Percentiles rank a stretch among this genome's conserved stretches.
Evolutionary conservation across 2,329 filamentous ascomycete genomes (phyloP).

Genomic region (Salinomyces thailandicus): DNA sequence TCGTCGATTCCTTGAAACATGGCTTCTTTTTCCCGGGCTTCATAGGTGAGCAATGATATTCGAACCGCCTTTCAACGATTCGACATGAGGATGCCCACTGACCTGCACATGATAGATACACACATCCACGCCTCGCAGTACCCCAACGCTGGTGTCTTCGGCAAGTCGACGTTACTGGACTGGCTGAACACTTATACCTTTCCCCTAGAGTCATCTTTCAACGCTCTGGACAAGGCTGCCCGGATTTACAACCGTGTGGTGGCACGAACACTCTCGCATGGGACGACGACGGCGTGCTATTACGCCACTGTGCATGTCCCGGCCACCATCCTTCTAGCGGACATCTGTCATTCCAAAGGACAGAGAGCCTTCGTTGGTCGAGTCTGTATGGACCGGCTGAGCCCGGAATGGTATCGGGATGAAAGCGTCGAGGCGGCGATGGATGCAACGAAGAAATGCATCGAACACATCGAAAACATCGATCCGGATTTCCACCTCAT

Average conservation of each 20-base stretch:
- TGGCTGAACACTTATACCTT: conserved; percentile 96
- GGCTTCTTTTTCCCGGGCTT: conserved; percentile 81
- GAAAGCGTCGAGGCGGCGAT: conserved; percentile 53
- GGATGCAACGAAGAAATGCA: conserved; percentile 32
- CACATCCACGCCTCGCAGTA: conserved; percentile 95
- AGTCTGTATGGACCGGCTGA: conserved; percentile 80
- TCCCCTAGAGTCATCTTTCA: conserved; percentile 72
- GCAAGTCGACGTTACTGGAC: conserved; percentile 80
- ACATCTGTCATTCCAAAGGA: conserved; percentile 66
- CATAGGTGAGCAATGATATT: conserved; percentile 45
- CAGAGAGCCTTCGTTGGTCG: conserved; percentile 86
- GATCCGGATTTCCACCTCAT: conserved; percentile 59
- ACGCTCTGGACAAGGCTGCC: conserved; percentile 50
- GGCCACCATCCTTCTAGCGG: conserved; percentile 82
- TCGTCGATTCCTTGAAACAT: conserved; percentile 33
- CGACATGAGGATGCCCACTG: too few relatives aligned
- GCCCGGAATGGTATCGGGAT: conserved; percentile 73
- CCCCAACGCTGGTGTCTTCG: conserved; percentile 87
- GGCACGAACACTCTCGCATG: conserved; percentile 69
- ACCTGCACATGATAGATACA: too few relatives aligned
- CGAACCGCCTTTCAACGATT: not conserved
- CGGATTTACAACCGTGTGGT: conserved; percentile 70
- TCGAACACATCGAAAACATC: conserved; percentile 51
- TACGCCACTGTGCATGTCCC: conserved; percentile 81
- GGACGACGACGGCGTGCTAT: conserved; percentile 91